A percentile compares a stretch with the other conserved stretches of the same genome.
phyloP scores from a whole-genome alignment of 2,329 filamentous ascomycete species.

The Cadophora gregata region DNA sequence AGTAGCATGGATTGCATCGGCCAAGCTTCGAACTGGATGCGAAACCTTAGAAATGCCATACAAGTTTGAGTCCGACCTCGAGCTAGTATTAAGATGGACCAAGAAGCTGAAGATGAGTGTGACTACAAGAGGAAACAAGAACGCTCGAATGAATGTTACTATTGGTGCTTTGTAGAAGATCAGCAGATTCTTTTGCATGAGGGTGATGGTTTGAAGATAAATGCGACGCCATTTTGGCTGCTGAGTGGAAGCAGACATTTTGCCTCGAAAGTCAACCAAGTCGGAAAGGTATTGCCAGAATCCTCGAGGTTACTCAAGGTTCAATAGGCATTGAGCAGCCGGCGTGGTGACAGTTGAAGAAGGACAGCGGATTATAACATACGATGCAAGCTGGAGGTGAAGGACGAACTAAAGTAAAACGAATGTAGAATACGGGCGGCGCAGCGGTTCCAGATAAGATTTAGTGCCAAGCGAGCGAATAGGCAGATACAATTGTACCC shows the following conservation, averaged over 20 bases:
- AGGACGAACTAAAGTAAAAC: too few species aligned
- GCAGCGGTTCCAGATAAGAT: not conserved
- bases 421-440: not conserved
- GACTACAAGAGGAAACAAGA: conserved; percentile 37
- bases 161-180: conserved; percentile 37
- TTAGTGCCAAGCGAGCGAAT: not conserved
- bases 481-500: conserved; percentile 11
- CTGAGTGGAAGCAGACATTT: conserved; percentile 26
- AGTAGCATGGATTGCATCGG: conserved; percentile 29
- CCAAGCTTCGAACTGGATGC: conserved; percentile 31
- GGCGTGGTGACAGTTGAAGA: not conserved
- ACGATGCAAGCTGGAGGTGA: not conserved
- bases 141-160: conserved; percentile 32
- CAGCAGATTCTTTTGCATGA: conserved; percentile 40
- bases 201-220: conserved; percentile 36
- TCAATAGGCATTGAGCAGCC: not conserved
- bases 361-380: not conserved
- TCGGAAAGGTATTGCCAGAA: not conserved
- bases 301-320: not conserved
- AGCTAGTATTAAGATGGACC: conserved; percentile 24
- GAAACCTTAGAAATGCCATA: conserved; percentile 32
- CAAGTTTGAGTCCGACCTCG: not conserved
- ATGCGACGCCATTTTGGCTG: conserved; percentile 34
- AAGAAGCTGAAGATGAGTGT: conserved; percentile 37
- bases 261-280: not conserved